Base-by-base conservation (phyloP, 805 yeast genomes). In the Naumovozyma baii region DNA sequence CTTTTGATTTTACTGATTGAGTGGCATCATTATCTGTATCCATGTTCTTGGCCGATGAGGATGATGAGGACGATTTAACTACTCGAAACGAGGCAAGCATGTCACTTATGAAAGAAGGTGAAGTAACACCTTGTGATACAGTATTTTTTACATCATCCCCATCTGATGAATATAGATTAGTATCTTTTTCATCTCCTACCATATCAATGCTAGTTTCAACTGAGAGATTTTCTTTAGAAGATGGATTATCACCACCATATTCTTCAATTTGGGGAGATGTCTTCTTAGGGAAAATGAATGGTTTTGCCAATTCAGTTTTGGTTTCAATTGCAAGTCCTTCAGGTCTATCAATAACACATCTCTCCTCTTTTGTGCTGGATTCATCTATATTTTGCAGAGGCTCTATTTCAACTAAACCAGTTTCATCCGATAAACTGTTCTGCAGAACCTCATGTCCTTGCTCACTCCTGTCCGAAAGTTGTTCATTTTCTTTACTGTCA, bases 81-180 rank as follows among this genome's bases (percentile, higher is more conserved):
- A 26, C 5, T 19, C 37, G 40, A n/a, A 46, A 39, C 3, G 38
- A 20, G 2, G 46, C 33, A 5, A 44, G 8, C 37, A 44, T 34
- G 15, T 34, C 45, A 18, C 38, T 43, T 4, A 46, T 20, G 18
- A 46, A 46, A 2, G 47, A 41, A 3, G 49, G 49, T 7, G 49
- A 46, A 17, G 42, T 41, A 13, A 30, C 31, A n/a, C 22, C 20
- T 16, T 34, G 15, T 7, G 8, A 13, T 20, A 5, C 5, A 7
- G 19, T n/a, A 22, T 16, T 28, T 31, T 16, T 8, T 31, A 5
- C 18, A 31, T 5, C n/a, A 15, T 22, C 14, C n/a, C n/a, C n/a
- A n/a, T n/a, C n/a, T n/a, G n/a, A n/a, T n/a, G n/a, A n/a, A n/a
- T n/a, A n/a, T n/a, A n/a, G n/a, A n/a, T n/a, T n/a, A n/a, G n/a